Evolutionary conservation across 805 yeast species (phyloP).

Genomic region (Priceomyces castillae): DNA sequence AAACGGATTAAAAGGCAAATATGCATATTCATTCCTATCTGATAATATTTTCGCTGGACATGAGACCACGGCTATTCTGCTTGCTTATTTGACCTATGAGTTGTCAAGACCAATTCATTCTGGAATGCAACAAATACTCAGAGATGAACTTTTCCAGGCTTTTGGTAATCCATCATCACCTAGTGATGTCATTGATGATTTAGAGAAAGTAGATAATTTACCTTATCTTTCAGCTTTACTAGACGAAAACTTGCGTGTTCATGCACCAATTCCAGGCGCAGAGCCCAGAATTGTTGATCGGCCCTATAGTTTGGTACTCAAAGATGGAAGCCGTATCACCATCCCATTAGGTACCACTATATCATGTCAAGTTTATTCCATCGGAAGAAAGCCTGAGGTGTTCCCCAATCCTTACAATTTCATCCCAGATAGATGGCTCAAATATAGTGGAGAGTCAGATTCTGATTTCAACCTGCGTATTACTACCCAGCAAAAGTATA

Average conservation of each 20-base stretch:
- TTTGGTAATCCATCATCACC: slow-evolving; percentile 30
- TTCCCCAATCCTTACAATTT: slow-evolving; percentile 53
- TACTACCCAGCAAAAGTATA: slow-evolving; percentile 46
- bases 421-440: slow-evolving; percentile 65
- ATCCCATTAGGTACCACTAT: slow-evolving; percentile 56
- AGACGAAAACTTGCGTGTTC: slow-evolving; percentile 58
- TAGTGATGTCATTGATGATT: slow-evolving; percentile 20
- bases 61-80: slow-evolving; percentile 67
- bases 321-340: slow-evolving; percentile 19
- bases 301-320: slow-evolving; percentile 22
- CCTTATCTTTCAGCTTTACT: slow-evolving; percentile 62
- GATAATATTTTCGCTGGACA: slow-evolving; percentile 79
- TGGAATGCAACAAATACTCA: slow-evolving; percentile 46
- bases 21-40: slow-evolving; percentile 40
- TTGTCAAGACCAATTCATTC: slow-evolving; percentile 49
- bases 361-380: slow-evolving; percentile 63
- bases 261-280: slow-evolving; percentile 71
- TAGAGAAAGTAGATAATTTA: slow-evolving; percentile 44
- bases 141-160: slow-evolving; percentile 41
- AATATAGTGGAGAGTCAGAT: slow-evolving; percentile 29
- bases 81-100: slow-evolving; percentile 58
- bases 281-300: slow-evolving; percentile 56
- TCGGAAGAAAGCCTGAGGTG: slow-evolving; percentile 50
- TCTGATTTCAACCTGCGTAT: slow-evolving; percentile 33
- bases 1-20: slow-evolving; percentile 28